phyloP scores from a whole-genome alignment of 805 yeast genomes.

The Candida alai region DNA sequence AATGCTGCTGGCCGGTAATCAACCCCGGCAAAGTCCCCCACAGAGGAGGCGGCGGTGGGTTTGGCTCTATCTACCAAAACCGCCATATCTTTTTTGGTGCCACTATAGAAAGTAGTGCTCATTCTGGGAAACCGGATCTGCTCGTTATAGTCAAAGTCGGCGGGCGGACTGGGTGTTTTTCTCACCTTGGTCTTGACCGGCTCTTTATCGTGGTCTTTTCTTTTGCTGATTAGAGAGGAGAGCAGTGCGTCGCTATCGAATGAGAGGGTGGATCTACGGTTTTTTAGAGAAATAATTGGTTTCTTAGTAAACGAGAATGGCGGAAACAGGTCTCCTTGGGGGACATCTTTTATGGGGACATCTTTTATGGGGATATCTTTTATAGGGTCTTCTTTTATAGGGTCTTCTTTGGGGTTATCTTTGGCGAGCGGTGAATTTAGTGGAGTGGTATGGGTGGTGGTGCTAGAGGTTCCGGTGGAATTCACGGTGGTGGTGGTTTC shows the following conservation, averaged over 20 bases:
- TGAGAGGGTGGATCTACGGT: constrained; percentile 4
- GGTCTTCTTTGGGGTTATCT: background rate
- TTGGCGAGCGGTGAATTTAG: constrained; percentile 1
- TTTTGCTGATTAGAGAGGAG: background rate
- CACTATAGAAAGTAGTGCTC: constrained; percentile 34
- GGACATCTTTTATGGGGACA: no score
- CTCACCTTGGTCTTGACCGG: background rate
- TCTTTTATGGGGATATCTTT: no score
- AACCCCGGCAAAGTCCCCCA: background rate
- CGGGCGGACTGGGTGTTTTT: background rate
- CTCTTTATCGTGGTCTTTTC: background rate
- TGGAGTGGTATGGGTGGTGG: constrained; percentile 6
- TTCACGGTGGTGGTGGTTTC: constrained; percentile 4
- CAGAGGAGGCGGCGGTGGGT: background rate
- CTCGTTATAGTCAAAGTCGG: constrained; percentile 44
- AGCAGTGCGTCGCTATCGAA: background rate
- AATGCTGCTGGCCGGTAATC: constrained; percentile 44
- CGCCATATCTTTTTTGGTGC: constrained; percentile 4
- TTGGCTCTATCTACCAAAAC: background rate
- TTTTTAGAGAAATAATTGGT: constrained; percentile 17
- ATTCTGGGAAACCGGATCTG: constrained; percentile 54
- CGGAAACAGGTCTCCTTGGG: constrained; percentile 12
- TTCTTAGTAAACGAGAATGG: constrained; percentile 31
- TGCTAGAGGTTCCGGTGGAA: constrained; percentile 4
- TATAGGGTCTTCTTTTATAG: background rate